Base-by-base conservation (phyloP, 2,329 filamentous ascomycete species). In the Didymella lethalis region DNA sequence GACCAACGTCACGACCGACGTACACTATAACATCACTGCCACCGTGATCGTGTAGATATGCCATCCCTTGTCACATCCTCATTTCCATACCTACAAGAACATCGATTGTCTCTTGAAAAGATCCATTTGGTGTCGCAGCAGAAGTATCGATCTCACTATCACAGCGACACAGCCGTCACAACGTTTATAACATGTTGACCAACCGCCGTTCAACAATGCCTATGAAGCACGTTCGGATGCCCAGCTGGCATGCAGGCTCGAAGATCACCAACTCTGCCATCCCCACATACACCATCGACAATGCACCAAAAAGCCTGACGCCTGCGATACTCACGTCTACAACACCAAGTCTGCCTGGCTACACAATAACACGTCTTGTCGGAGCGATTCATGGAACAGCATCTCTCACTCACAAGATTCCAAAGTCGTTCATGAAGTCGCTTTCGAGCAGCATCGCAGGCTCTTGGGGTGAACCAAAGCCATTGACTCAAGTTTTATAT, bases 121-220 rank as follows among this genome's bases (percentile, higher is more conserved):
- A 41, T 23, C 14, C 8, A 2, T 18, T 23, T 18, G 12, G n/a
- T 18, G 4, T 26, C 28, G 18, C n/a, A 49, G 16, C 23, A 14
- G 34, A 18, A 31, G 44, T 23, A 23, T 11, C 18, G 23, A 25
- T n/a, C 31, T 28, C 48, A 40, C 40, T 26, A 14, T 47, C 14
- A 2, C 14, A 52, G 16, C 31, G 25, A 40, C 54, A 16, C 25
- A 45, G 32, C 36, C 31, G 12, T 50, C 28, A 14, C 16, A n/a
- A 4, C 16, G 2, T 16, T 26, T 40, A 23, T 20, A 49, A 25
- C 43, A 70, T 75, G 71, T 66, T 76, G 61, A 76, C 73, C 57
- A 76, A 76, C 62, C 72, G 72, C 54, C 72, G 71, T 59, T 75
- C 72, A 14, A 76, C 70, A 26, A 72, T 76, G 73, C 71, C 72